Evolutionary conservation across 352 stramenopile genomes (phyloP), one percentile per base, ranked within the genome.

Genomic region (Achlya hypogyna): DNA sequence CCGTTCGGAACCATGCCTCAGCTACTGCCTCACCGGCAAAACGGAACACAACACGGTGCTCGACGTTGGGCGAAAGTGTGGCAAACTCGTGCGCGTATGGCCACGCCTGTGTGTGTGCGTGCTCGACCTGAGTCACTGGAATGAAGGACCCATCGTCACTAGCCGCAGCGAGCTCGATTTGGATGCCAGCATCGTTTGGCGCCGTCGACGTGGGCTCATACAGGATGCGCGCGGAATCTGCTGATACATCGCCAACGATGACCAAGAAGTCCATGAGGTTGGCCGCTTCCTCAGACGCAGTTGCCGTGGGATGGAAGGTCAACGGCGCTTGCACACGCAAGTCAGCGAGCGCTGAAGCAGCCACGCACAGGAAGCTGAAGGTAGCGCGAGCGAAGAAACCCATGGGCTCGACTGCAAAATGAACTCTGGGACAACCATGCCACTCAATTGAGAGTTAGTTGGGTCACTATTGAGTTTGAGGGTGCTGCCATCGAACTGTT

Each of bases 191-290:
- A 28, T 52, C 54, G 23, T 35, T 32, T 10, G 51, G 28, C 5
- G 59, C 45, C 8, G n/a, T 6, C 9, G 60, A 65, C 32, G 71
- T 52, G 38, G 67, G 69, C 29, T 88, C 79, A n/a, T 72, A 78
- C 43, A 88, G 68, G 38, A 88, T 72, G 38, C 79, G 78, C 29
- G 78, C 79, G 9, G 54, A 69, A 1, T 76, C 74, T 16, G 73
- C 28, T 18, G 72, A 70, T 35, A 89, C 81, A 38, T 83, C 70
- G 22, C 81, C 81, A 29, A 89, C 74, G 16, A 83, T 63, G 34
- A 89, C 40, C 29, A 89, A 49, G 49, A 86, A 32, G 47, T 65
- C 59, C 59, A 65, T 65, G 31, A 27, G 47, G 25, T 56, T 65
- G 25, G 49, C 49, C 31, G 25, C 49, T 10, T 27, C 25, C 31